Evolutionary conservation across 2,329 filamentous ascomycete genomes (phyloP), one percentile per base, ranked within the genome.

Genomic region (Neurospora sp.): DNA sequence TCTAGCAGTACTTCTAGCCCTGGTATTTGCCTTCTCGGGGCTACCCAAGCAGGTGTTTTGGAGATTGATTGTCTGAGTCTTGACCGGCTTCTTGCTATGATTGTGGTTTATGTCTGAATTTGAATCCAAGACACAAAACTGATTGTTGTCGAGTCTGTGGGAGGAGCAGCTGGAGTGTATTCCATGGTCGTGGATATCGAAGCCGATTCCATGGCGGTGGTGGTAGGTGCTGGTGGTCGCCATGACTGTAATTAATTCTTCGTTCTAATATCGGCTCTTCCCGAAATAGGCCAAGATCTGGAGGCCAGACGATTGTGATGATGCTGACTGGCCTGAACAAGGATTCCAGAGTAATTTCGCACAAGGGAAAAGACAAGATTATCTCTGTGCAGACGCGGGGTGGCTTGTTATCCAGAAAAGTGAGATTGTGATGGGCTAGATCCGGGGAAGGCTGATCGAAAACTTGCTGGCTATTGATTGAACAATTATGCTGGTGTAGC

Each of bases 401-500:
- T 62, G 28, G 52, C 28, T 62, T 36, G 52, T 36, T 62, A 62
- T 36, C 52, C 52, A 62, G 52, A 62, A 62, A 62, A 17, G 52
- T 17, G 52, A 62, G 52, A 62, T 62, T 62, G 52, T 62, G 52
- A 62, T 62, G 52, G 52, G 52, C 69, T 52, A 65, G 67, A 68
- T 69, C 67, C 68, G 70, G 68, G 67, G 71, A 72, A 72, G 70
- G 69, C 72, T 71, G 72, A 72, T 72, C 65, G 40, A 70, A 73
- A 71, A 71, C 70, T 72, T 71, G 69, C 69, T 69, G 66, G 68
- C 40, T 72, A 75, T 71, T 62, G 68, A 73, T 71, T 72, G 70
- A 70, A 71, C 74, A 74, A 75, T 72, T 69, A 76, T 76, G 74
- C 72, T 75, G 23, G 68, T 36, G 38, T 72, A 73, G 72, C 72